Evolutionary conservation across 768 basidiomycete species (phyloP).

Genomic region (Brasilioporus rufonigricans): DNA sequence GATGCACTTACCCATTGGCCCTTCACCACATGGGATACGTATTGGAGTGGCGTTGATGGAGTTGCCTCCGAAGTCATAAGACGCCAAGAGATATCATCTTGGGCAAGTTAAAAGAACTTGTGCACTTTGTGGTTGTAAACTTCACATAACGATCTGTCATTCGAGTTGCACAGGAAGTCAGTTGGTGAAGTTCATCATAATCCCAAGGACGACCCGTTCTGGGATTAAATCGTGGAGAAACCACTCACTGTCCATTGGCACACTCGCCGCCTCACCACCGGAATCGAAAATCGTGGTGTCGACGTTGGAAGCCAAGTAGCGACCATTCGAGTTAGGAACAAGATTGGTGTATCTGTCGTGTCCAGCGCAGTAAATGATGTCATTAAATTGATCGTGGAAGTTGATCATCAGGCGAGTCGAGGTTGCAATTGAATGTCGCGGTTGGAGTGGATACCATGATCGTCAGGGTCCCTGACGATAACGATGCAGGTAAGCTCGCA

Average conservation of each 20-base stretch:
- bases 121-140: slow-evolving; percentile 72
- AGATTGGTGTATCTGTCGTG: slow-evolving; percentile 58
- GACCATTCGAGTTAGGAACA: slow-evolving; percentile 59
- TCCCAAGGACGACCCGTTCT: too few species aligned
- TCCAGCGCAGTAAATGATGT: neutral
- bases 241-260: slow-evolving; percentile 44
- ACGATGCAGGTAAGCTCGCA: neutral
- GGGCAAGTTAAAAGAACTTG: neutral
- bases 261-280: slow-evolving; percentile 33
- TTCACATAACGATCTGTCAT: slow-evolving; percentile 57
- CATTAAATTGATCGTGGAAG: neutral
- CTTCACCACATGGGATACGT: slow-evolving; percentile 70
- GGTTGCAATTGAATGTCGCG: neutral
- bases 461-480: slow-evolving; percentile 2
- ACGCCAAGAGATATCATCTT: slow-evolving; percentile 56
- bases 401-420: neutral
- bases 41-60: slow-evolving; percentile 66
- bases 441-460: slow-evolving; percentile 3
- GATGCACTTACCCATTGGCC: slow-evolving; percentile 63
- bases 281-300: slow-evolving; percentile 70
- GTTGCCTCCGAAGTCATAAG: slow-evolving; percentile 71
- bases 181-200: slow-evolving; percentile 22
- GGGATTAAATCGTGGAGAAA: too few species aligned
- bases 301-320: slow-evolving; percentile 82
- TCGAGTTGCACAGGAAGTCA: slow-evolving; percentile 32